Evolutionary conservation across 768 basidiomycete genomes (phyloP), one percentile per base, ranked within the genome.

Genomic region (Calocera cornea): DNA sequence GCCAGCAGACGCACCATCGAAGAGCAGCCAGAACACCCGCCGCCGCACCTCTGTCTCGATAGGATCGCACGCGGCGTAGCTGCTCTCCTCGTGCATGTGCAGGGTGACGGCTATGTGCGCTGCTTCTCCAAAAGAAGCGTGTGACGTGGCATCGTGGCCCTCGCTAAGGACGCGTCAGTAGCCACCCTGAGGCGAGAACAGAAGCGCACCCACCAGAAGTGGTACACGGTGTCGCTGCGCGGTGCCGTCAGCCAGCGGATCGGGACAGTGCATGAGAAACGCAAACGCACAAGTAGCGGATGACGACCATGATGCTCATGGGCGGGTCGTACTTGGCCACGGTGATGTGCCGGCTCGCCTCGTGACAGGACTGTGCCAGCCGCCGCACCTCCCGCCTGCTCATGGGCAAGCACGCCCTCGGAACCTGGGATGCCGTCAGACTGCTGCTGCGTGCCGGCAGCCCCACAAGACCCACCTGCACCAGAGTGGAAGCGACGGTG

Each of bases 11-110:
- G 64, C 73, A 89, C 90, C 92, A 75, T 89, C 90, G 73, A 93
- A 94, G 40, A 93, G 82, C 14, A 95, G 79, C 90, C 91, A 95
- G 78, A 95, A 95, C 34, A 85, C 84, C 67, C 93, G 81, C 66
- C 92, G 83, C n/a, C 92, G 80, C 17, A 94, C 84, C 76, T 94
- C 90, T 69, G 86, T 87, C 79, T 95, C 91, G 69, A 95, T 87
- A 38, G 92, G 90, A 75, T 91, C 88, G 68, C 92, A 81, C 11
- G 84, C 84, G 66, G 89, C 86, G 74, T 93, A 92, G 22, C 88
- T 87, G 0, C 84, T 82, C 77, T 92, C 91, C 77, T 92, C 91
- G 74, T 93, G 90, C 83, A 93, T 87, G 64, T 89, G 84, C 54
- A 92, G 82, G 0, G 87, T 88, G 33, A 91, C 82, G 34, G 90